Conservation (phyloP, 2,329 filamentous ascomycete species). For the Aspergillus eucalypticola region DNA sequence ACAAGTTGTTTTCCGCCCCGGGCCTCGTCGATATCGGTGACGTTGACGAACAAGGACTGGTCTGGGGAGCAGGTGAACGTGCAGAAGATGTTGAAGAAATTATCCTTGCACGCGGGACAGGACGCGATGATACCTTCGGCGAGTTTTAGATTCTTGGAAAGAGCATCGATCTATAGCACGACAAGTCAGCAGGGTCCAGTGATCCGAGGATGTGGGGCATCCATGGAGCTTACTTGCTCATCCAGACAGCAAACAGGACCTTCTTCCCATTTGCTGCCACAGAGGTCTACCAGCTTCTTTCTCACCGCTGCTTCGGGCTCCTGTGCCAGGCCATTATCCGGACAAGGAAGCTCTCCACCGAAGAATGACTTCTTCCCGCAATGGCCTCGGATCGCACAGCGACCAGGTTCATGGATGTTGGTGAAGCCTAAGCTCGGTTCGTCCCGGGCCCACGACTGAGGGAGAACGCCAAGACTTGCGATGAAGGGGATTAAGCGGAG, state of each 20-base stretch:
- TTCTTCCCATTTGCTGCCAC: slow-evolving; percentile 81
- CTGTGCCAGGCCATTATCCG: slow-evolving; percentile 81
- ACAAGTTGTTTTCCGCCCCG: slow-evolving; percentile 64
- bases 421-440: slow-evolving; percentile 26
- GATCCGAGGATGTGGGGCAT: neutral
- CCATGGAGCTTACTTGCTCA: slow-evolving; percentile 62
- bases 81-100: slow-evolving; percentile 98
- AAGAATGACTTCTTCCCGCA: slow-evolving; percentile 92
- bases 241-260: slow-evolving; percentile 81
- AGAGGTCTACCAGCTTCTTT: slow-evolving; percentile 78
- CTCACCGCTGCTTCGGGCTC: slow-evolving; percentile 71
- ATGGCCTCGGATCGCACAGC: slow-evolving; percentile 86
- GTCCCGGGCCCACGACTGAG: slow-evolving; percentile 32
- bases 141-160: slow-evolving; percentile 81
- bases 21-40: slow-evolving; percentile 68
- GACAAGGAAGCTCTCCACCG: slow-evolving; percentile 83
- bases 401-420: slow-evolving; percentile 74
- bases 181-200: neutral
- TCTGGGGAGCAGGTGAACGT: slow-evolving; percentile 98
- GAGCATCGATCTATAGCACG: slow-evolving; percentile 64
- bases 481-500: slow-evolving; percentile 28
- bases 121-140: slow-evolving; percentile 87
- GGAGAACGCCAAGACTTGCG: slow-evolving; percentile 30
- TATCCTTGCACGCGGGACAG: slow-evolving; percentile 95
- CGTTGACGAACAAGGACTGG: slow-evolving; percentile 91